Evolutionary conservation across 1,284 basidiomycete genomes (phyloP).

Genomic region (Cystobasidium sp.): DNA sequence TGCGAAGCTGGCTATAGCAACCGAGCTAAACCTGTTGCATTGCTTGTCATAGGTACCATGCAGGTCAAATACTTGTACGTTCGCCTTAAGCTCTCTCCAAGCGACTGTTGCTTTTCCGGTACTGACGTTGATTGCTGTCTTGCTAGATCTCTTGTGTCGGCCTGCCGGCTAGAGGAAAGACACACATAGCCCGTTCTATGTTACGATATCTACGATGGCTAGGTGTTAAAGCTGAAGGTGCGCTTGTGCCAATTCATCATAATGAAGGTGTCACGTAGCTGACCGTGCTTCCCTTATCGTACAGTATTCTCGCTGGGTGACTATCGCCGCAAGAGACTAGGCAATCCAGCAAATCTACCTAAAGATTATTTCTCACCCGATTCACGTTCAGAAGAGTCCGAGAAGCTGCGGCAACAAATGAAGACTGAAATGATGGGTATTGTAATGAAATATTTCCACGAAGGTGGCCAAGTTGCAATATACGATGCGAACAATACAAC

Average conservation of each 20-base stretch:
- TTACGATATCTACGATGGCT: slow-evolving; percentile 98
- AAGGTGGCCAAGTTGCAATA: slow-evolving; percentile 88
- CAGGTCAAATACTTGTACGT: slow-evolving; percentile 38
- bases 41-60: slow-evolving; percentile 25
- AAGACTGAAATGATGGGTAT: slow-evolving; percentile 80
- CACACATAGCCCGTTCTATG: slow-evolving; percentile 87
- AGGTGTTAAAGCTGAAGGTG: slow-evolving; percentile 82
- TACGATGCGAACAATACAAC: slow-evolving; percentile 99
- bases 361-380: slow-evolving; percentile 83
- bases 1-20: background rate
- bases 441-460: slow-evolving; percentile 86
- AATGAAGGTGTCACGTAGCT: background rate
- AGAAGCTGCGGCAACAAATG: slow-evolving; percentile 73
- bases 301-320: slow-evolving; percentile 89
- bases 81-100: too few relatives aligned
- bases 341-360: slow-evolving; percentile 83
- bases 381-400: slow-evolving; percentile 65
- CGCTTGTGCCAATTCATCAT: background rate
- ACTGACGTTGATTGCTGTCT: background rate
- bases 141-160: slow-evolving; percentile 45
- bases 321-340: slow-evolving; percentile 86
- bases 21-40: background rate
- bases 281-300: background rate
- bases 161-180: slow-evolving; percentile 54
- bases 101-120: background rate